These are phyloP conservation scores for Naganishia sp. DNA, from an alignment of 1,284 basidiomycete species.

Conservation along the genomic window DNA sequence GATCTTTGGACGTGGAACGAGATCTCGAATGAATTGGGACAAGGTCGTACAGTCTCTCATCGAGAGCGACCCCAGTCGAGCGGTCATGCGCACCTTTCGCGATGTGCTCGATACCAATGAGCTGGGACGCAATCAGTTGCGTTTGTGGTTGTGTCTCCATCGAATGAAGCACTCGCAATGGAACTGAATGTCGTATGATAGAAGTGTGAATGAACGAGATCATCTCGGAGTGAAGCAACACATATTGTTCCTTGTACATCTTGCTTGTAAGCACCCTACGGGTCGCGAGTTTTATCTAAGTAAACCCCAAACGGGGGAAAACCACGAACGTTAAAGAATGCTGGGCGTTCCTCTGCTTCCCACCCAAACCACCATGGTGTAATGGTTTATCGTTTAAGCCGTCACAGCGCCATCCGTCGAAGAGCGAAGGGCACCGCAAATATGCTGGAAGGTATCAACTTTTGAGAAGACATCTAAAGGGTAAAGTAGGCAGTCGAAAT, in stretches of 20 bases:
- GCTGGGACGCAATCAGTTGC: too few species aligned
- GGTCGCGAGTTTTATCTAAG: conserved; percentile 20
- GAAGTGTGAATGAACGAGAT: background rate
- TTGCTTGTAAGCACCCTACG: conserved; percentile 25
- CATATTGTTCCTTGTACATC: background rate
- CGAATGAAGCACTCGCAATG: too few species aligned
- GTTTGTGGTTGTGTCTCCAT: too few species aligned
- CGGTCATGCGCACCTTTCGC: too few species aligned
- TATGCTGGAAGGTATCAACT: conserved; percentile 31
- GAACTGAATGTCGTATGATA: background rate
- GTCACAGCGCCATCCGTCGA: conserved; percentile 27
- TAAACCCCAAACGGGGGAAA: conserved; percentile 15
- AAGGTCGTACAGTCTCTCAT: too few species aligned
- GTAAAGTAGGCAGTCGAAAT: background rate
- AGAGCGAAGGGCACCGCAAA: conserved; percentile 21
- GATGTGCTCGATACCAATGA: too few species aligned
- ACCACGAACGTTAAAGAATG: conserved; percentile 27
- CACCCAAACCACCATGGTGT: conserved; percentile 31
- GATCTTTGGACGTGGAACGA: too few species aligned
- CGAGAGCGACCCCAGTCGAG: too few species aligned
- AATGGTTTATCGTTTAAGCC: conserved; percentile 29
- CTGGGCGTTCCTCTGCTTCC: conserved; percentile 22
- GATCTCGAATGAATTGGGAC: too few species aligned
- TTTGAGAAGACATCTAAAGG: background rate
- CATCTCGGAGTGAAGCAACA: background rate